Base-by-base conservation (phyloP, 2,329 filamentous ascomycete genomes). In the Aureobasidium mangrovei region DNA sequence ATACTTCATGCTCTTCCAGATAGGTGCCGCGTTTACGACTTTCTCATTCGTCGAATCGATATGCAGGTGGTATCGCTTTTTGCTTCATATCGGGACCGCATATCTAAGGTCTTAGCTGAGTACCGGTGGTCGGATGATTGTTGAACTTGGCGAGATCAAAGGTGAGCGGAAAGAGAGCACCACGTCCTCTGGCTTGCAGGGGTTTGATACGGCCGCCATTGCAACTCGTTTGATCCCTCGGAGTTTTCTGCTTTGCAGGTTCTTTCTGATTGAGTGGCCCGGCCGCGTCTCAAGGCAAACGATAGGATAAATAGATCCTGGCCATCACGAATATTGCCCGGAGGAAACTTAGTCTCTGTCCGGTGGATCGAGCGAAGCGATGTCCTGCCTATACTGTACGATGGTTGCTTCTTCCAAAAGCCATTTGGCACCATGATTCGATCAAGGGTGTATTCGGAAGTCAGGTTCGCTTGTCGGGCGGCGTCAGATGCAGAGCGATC, bases 11-110 rank as follows among this genome's bases (percentile, higher is more conserved):
- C 24, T 5, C n/a, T 18, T 26, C 6, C 32, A 27, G 46, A 49
- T 49, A 49, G 28, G 36, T 40, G 46, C 46, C 46, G 46, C n/a
- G 27, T 29, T 8, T 40, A 7, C 36, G 27, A 49, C 27, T 2
- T 32, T 41, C 5, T 26, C n/a, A 49, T 49, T 49, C 46, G 46
- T 29, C 38, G 28, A 8, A 26, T 12, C 3, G 7, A 24, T n/a
- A 49, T 49, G 46, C 46, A 49, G 46, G 46, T 49, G 46, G 12
- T 49, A 49, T 42, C 39, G 39, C 39, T 8, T 9, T 4, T 26
- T 26, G 39, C 26, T 24, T 42, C 39, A 28, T 40, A 33, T 29
- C 36, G 28, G 46, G 8, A 49, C 9, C 4, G 8, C 46, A 40
- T 40, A 40, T 49, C 46, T 40, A 6, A 28, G 36, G 18, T 36